Conservation (phyloP, 257 asterid genomes). For the Solanum sitiens region DNA sequence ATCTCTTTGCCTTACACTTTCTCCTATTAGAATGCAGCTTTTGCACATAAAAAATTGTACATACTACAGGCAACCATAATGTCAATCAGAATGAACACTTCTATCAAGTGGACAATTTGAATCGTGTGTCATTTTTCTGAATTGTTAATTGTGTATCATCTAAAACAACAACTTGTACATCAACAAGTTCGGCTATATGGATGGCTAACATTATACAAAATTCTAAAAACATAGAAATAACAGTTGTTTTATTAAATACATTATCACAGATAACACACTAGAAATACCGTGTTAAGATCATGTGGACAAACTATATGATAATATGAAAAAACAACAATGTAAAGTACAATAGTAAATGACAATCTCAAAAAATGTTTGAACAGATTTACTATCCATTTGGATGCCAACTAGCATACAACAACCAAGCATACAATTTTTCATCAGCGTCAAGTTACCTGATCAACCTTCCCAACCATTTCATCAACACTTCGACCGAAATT, state of each 20-base stretch:
- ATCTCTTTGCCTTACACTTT: not conserved
- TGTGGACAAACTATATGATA: not conserved
- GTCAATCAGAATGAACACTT: not conserved
- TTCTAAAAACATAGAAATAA: not conserved
- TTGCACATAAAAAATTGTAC: not conserved
- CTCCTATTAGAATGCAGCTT: not conserved
- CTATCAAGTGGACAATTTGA: not conserved
- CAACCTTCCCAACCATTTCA: constrained; percentile 34
- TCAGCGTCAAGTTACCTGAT: constrained; percentile 22
- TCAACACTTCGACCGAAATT: constrained; percentile 32
- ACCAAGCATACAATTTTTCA: not conserved
- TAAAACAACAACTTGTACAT: not conserved
- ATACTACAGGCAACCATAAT: not conserved
- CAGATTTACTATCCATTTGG: not conserved
- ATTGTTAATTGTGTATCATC: not conserved
- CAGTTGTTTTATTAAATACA: not conserved
- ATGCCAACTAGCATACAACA: not conserved
- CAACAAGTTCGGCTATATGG: not conserved
- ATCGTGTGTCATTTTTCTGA: not conserved
- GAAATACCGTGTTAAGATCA: not conserved
- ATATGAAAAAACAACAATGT: not conserved
- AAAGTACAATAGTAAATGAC: not conserved
- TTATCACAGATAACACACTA: not conserved
- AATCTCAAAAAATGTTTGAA: not conserved
- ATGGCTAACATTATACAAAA: not conserved